Evolutionary conservation across 2,329 filamentous ascomycete species (phyloP), one percentile per base, ranked within the genome.

Genomic region (Aureobasidium sp.): DNA sequence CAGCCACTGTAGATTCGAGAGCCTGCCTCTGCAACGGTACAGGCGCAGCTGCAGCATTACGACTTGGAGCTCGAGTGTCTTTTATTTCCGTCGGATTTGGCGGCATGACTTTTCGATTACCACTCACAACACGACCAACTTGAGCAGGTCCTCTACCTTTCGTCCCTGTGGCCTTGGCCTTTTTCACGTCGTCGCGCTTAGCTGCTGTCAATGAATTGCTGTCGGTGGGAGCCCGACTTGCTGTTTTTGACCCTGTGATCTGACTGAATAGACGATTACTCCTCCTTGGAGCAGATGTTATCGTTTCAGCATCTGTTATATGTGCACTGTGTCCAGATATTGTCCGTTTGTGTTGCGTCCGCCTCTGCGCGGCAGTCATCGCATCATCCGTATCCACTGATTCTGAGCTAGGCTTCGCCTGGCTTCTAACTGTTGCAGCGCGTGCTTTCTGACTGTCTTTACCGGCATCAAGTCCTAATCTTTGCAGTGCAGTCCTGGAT

Each of bases 121-220:
- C 92, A 72, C 91, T 96, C 48, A 96, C 90, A 61, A 93, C 90
- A 68, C 92, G 85, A 20, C 91, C 90, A 42, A 95, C 89, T 60
- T 84, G 90, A 3, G 89, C 85, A 17, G 87, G 79, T 75, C 70
- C 83, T 78, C 75, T 88, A 75, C 76, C 88, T 80, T 79, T 92
- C 69, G 75, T 87, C 74, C 76, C 87, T 71, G 86, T 89, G 66
- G 90, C 88, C 69, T 88, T 90, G 66, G 88, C 88, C 78, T 91
- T 96, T 73, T 91, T 93, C 70, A 95, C 74, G 69, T 96, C 91
- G 26, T 65, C 64, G 20, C 62, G 62, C 48, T 62, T 65, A 42
- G 52, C 53, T 42, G 53, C 55, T 13, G 37, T 55, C 8, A 60
- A 32, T 4, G 62, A 47, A n/a, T 36, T 44, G 26, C 29, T 53